phyloP scores from a whole-genome alignment of 768 basidiomycete genomes.

The Russula sp. region DNA sequence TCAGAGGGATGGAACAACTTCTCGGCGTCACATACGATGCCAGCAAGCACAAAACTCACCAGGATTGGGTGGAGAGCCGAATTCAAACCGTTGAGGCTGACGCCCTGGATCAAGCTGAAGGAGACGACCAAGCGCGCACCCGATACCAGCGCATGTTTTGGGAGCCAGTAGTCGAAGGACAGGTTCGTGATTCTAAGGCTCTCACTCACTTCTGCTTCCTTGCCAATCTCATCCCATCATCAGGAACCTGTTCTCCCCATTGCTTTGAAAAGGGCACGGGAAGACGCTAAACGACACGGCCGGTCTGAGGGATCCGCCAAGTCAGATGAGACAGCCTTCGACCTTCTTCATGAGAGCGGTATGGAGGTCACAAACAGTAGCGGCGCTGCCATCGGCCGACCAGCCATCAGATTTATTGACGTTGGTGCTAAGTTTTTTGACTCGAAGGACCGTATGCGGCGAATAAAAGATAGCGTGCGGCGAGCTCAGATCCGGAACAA shows the following conservation, averaged over 20 bases:
- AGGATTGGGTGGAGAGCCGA: conserved; percentile 29
- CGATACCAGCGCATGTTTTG: conserved; percentile 71
- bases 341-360: conserved; percentile 17
- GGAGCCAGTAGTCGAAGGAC: conserved; percentile 69
- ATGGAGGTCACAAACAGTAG: conserved; percentile 3
- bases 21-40: conserved; percentile 47
- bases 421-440: conserved; percentile 68
- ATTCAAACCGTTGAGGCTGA: conserved; percentile 58
- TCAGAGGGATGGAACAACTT: conserved; percentile 71
- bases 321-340: conserved; percentile 37
- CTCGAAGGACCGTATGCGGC: conserved; percentile 43
- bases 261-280: conserved; percentile 45
- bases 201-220: neutral
- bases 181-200: conserved; percentile 39
- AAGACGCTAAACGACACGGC: conserved; percentile 35
- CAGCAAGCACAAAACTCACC: conserved; percentile 11
- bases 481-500: conserved; percentile 35
- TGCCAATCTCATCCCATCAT: neutral
- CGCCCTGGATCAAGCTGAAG: conserved; percentile 49
- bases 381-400: conserved; percentile 37
- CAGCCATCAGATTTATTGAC: conserved; percentile 63
- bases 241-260: conserved; percentile 61
- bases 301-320: conserved; percentile 34
- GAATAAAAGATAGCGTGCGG: conserved; percentile 46
- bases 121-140: conserved; percentile 49